Conservation (phyloP, 495 filamentous ascomycete genomes). For the Parathielavia hyrcaniae region DNA sequence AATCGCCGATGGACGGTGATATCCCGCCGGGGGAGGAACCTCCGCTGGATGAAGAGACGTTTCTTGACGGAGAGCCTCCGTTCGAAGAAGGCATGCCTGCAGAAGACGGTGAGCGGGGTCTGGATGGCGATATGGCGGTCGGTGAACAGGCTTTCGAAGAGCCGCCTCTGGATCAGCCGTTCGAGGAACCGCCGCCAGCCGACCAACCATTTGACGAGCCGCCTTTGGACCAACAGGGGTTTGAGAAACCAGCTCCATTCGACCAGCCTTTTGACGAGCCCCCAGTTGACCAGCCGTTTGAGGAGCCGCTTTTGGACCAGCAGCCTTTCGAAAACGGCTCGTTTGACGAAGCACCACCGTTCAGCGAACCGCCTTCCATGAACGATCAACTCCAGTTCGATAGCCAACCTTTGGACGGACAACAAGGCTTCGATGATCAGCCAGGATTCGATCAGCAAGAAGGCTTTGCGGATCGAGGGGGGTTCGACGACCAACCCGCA, state of each 20-base stretch:
- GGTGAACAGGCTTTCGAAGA: conserved; percentile 1
- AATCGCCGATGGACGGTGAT: neutral
- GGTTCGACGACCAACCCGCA: too few species aligned
- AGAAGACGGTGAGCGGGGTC: neutral
- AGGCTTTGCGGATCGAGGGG: too few species aligned
- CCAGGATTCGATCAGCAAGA: too few species aligned
- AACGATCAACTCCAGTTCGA: too few species aligned
- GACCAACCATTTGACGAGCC: conserved; percentile 3
- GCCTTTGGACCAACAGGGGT: neutral
- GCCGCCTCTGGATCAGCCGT: neutral
- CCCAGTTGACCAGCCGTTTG: too few species aligned
- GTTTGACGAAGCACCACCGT: neutral
- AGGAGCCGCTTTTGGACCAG: too few species aligned
- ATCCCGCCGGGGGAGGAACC: neutral
- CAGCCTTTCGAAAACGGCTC: too few species aligned
- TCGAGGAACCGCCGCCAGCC: neutral
- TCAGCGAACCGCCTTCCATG: neutral
- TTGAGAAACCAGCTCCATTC: neutral
- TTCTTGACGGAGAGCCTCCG: neutral
- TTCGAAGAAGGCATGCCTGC: neutral
- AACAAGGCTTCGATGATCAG: neutral
- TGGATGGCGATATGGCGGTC: neutral
- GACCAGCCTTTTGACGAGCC: conserved; percentile 1
- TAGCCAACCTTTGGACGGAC: neutral
- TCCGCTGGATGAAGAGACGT: neutral